These are phyloP conservation scores for Botrytis tulipae DNA, from an alignment of 2,329 filamentous ascomycete species.

Conservation along the genomic window DNA sequence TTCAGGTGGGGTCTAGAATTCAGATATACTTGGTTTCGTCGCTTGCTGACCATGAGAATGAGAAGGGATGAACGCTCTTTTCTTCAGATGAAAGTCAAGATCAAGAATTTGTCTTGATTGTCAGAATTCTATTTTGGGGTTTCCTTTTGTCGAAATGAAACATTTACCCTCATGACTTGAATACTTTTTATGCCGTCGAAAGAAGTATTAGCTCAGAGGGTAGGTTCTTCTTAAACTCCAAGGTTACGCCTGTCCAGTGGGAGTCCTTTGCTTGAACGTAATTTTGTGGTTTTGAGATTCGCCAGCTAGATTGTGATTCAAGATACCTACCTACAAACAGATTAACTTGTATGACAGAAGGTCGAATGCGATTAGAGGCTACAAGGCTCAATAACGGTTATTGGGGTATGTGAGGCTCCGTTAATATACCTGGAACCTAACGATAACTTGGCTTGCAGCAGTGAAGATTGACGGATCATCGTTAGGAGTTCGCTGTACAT, in stretches of 20 bases:
- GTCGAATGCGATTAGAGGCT: background rate
- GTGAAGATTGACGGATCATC: background rate
- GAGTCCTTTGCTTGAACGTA: background rate
- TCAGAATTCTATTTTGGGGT: background rate
- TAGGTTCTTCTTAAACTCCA: background rate
- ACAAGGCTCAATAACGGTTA: background rate
- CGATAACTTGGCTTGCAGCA: background rate
- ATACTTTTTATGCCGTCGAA: background rate
- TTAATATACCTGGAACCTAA: background rate
- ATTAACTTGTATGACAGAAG: background rate
- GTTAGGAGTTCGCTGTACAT: background rate
- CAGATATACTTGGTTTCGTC: background rate
- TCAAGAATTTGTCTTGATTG: background rate
- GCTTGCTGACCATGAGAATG: slow-evolving; percentile 6
- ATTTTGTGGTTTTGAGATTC: background rate
- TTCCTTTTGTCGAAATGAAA: background rate
- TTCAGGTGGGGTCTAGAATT: background rate
- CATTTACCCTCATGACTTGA: background rate
- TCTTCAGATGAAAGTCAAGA: background rate
- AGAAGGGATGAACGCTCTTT: background rate
- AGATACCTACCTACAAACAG: background rate
- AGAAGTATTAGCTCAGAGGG: background rate
- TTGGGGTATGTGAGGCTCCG: background rate
- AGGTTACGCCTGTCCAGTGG: background rate
- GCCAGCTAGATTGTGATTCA: background rate